phyloP scores from a whole-genome alignment of 208 protist species.

The Crithidia thermophila region DNA sequence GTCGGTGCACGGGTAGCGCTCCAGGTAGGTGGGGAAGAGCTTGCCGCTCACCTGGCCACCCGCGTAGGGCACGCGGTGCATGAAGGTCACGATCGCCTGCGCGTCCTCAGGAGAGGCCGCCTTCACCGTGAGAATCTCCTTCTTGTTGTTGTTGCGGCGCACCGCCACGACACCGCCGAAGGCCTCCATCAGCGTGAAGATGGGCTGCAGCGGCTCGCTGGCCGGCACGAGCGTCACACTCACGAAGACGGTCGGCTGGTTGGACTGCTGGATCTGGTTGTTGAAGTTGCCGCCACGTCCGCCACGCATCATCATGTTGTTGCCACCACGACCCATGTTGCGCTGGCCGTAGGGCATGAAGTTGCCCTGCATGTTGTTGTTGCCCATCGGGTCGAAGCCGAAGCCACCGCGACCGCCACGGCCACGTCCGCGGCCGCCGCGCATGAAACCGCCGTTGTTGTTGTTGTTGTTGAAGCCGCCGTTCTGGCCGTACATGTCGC shows the following conservation, averaged over 20 bases:
- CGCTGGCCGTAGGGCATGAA: conserved; percentile 21
- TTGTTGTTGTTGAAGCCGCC: conserved; percentile 23
- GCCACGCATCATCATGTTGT: conserved; percentile 41
- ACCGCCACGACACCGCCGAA: conserved; percentile 87
- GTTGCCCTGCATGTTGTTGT: background rate
- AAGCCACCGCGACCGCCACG: conserved; percentile 36
- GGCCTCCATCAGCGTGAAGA: conserved; percentile 86
- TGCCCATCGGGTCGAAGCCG: conserved; percentile 48
- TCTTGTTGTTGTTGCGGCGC: conserved; percentile 89
- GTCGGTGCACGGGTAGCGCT: conserved; percentile 86
- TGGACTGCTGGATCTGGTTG: conserved; percentile 33
- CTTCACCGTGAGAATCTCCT: conserved; percentile 89
- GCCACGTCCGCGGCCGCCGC: conserved; percentile 35
- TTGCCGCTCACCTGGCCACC: conserved; percentile 85
- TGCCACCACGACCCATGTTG: conserved; percentile 30
- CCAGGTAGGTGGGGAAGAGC: conserved; percentile 85
- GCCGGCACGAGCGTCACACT: conserved; percentile 78
- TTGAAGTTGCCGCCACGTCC: conserved; percentile 29
- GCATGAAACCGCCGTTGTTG: conserved; percentile 28
- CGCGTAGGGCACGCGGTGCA: conserved; percentile 79
- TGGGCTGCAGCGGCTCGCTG: conserved; percentile 78
- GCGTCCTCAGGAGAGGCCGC: conserved; percentile 81
- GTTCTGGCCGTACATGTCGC: conserved; percentile 30
- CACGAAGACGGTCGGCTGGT: conserved; percentile 67
- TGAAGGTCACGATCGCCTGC: conserved; percentile 66